Evolutionary conservation across 176 grass and related monocot genomes (phyloP), one percentile per base, ranked within the genome.

Genomic region (Rhipidocladum racemiflorum): DNA sequence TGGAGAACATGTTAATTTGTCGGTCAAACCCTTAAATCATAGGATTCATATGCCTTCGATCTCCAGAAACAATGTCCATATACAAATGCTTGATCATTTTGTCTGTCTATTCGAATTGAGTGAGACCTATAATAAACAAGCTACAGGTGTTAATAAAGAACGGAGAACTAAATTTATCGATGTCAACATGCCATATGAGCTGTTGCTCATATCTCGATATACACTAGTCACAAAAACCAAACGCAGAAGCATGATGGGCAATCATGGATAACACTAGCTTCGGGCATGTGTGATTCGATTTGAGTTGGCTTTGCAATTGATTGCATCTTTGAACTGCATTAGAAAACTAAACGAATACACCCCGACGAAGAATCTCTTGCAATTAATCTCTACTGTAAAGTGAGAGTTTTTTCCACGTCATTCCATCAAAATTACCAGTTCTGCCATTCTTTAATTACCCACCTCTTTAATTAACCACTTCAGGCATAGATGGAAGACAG

Each of bases 331-430:
- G 18, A 55, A 34, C 9, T 13, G 40, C 25, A 23, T 46, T 86
- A 72, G 24, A 9, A 81, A 86, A 46, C 3, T 40, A 49, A 57
- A 3, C 21, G 38, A 68, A 34, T 43, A 38, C 9, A n/a, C 14
- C 14, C 36, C 34, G 24, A 68, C 34, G 21, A 74, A 81, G 85
- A 79, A 78, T 32, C 23, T 54, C 15, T 53, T 56, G 77, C 61
- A 67, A 86, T 46, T 34, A 79, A 74, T n/a, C n/a, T n/a, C n/a
- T n/a, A n/a, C n/a, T n/a, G n/a, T n/a, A n/a, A n/a, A n/a, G n/a
- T n/a, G n/a, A n/a, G n/a, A n/a, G n/a, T n/a, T n/a, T n/a, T n/a
- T n/a, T n/a, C n/a, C n/a, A n/a, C n/a, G n/a, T n/a, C n/a, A n/a
- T n/a, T n/a, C n/a, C n/a, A n/a, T n/a, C n/a, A n/a, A n/a, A n/a